Conservation (phyloP, 495 filamentous ascomycete genomes). For the Aspergillus saccharolyticus region DNA sequence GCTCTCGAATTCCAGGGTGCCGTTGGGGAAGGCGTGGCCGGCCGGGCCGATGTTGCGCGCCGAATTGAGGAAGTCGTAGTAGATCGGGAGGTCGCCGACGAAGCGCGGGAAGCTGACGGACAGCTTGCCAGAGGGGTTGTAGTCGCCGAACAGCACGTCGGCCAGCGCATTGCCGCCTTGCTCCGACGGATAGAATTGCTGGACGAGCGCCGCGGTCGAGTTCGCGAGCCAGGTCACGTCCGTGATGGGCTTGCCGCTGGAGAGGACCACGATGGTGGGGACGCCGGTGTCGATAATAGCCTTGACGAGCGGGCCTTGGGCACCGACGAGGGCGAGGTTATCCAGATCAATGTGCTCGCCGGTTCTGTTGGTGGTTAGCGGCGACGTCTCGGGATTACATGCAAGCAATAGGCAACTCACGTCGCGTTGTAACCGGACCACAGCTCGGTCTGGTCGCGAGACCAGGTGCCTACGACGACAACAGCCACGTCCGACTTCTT, state of each 20-base stretch:
- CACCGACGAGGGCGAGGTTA: conserved; percentile 61
- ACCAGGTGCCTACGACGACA: conserved; percentile 70
- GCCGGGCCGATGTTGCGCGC: conserved; percentile 48
- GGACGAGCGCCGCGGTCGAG: conserved; percentile 54
- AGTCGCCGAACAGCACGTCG: conserved; percentile 62
- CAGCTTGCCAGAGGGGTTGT: conserved; percentile 63
- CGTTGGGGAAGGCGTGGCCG: conserved; percentile 46
- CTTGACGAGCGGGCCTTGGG: conserved; percentile 58
- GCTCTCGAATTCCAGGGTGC: conserved; percentile 58
- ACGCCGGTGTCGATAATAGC: conserved; percentile 60
- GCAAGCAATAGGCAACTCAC: conserved; percentile 14
- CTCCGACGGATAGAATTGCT: conserved; percentile 69
- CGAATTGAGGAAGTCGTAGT: conserved; percentile 67
- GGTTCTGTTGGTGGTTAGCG: conserved; percentile 37
- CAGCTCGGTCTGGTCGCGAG: conserved; percentile 62
- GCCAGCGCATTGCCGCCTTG: conserved; percentile 58
- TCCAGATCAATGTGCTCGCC: conserved; percentile 66
- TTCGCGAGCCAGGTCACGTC: conserved; percentile 60
- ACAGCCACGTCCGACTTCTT: conserved; percentile 64
- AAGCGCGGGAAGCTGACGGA: conserved; percentile 61
- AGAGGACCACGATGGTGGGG: conserved; percentile 65
- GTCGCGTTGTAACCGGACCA: conserved; percentile 65
- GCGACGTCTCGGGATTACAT: background rate
- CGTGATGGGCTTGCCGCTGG: conserved; percentile 64
- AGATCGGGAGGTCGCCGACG: conserved; percentile 61